These are phyloP conservation scores for Apiotrichum montevideense DNA, from an alignment of 1,284 basidiomycete genomes.

Conservation along the genomic window DNA sequence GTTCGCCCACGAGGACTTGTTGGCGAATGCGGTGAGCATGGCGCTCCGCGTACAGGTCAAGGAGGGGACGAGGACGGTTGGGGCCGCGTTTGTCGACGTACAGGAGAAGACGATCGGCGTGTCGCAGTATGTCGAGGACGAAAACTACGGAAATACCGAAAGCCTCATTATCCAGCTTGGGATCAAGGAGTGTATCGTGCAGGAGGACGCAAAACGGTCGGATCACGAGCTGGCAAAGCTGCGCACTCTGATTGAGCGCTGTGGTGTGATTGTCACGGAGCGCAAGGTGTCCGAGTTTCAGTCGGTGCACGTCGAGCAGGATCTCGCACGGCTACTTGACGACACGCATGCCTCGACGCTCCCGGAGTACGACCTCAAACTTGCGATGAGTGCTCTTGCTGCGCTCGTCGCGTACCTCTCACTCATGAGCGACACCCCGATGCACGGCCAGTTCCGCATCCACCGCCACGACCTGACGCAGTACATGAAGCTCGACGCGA, in stretches of 20 bases:
- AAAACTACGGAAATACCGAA: conserved; percentile 92
- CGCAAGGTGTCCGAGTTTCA: conserved; percentile 80
- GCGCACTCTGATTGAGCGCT: conserved; percentile 76
- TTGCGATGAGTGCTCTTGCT: conserved; percentile 70
- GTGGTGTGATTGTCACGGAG: conserved; percentile 84
- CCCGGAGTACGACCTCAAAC: conserved; percentile 69
- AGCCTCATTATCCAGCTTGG: conserved; percentile 93
- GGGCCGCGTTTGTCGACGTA: conserved; percentile 55
- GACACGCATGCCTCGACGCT: conserved; percentile 50
- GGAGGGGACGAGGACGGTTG: conserved; percentile 51
- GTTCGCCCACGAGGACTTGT: conserved; percentile 75
- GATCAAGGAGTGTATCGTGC: conserved; percentile 78
- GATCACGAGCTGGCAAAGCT: conserved; percentile 84
- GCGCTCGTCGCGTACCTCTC: conserved; percentile 79
- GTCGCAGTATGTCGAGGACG: conserved; percentile 89
- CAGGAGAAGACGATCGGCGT: conserved; percentile 54
- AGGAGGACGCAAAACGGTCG: conserved; percentile 51
- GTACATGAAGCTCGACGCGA: conserved; percentile 93
- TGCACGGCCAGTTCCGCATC: conserved; percentile 75
- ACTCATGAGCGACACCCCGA: conserved; percentile 72
- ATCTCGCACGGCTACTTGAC: conserved; percentile 69
- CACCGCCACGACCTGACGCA: conserved; percentile 85
- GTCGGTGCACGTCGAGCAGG: conserved; percentile 73
- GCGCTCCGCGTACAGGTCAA: conserved; percentile 71
- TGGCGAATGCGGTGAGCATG: conserved; percentile 83